phyloP scores from a whole-genome alignment of 495 filamentous ascomycete genomes.

The Pseudoneurospora amorphoporcata region DNA sequence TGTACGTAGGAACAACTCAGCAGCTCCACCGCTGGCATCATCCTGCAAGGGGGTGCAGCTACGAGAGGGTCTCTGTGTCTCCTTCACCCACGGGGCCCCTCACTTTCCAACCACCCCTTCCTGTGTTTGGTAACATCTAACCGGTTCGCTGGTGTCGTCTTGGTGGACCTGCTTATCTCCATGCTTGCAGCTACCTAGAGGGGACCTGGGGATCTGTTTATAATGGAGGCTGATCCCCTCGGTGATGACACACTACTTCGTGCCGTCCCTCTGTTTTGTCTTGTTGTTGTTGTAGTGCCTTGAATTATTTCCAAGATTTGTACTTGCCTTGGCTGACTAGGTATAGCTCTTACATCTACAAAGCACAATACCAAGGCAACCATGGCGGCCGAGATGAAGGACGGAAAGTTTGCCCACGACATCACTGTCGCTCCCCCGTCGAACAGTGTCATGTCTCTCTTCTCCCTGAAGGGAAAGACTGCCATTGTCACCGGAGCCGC shows the following conservation, averaged over 20 bases:
- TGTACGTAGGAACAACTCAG: neutral
- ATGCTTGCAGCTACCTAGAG: neutral
- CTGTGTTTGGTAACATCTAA: neutral
- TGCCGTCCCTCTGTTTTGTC: neutral
- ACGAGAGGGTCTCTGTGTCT: neutral
- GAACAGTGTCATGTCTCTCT: conserved; percentile 60
- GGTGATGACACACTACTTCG: neutral
- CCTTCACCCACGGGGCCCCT: neutral
- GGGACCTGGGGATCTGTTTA: neutral
- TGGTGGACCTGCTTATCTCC: neutral
- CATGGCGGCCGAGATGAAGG: conserved; percentile 38
- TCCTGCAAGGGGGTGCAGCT: neutral
- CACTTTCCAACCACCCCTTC: neutral
- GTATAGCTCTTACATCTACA: neutral
- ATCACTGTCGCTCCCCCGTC: conserved; percentile 50
- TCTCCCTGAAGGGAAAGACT: conserved; percentile 74
- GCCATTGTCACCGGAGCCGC: conserved; percentile 76
- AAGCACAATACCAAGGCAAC: conserved; percentile 1
- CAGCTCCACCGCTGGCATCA: neutral
- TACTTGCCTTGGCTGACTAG: neutral
- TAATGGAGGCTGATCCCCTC: neutral
- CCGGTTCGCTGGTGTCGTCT: neutral
- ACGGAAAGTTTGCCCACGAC: conserved; percentile 48
- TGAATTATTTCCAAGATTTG: neutral
- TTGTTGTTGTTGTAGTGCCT: neutral